Base-by-base conservation (phyloP, 1,284 basidiomycete genomes). In the Wolfiporia cocos region DNA sequence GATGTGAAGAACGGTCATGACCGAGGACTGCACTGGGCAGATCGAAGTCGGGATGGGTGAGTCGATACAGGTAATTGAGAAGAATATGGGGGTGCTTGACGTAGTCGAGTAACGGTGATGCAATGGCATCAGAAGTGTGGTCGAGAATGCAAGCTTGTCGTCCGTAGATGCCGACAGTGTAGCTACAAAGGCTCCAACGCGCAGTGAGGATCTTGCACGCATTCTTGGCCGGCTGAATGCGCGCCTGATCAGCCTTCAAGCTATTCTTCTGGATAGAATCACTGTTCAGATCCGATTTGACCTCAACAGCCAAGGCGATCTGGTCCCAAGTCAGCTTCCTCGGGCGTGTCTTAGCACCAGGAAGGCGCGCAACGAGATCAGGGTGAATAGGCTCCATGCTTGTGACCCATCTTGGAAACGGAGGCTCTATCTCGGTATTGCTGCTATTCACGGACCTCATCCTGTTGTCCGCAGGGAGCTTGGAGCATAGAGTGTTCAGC, bases 151-250 rank as follows among this genome's bases (percentile, higher is more conserved):
- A 43, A 3, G 40, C 26, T 11, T 28, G 39, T 4, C 36, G 20
- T 15, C 43, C 47, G 19, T 49, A 51, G 36, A 51, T 20, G 2
- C 50, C 50, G 21, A 51, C 34, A 10, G 41, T 39, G 17, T 46
- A 51, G 3, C 39, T 30, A 12, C 30, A 43, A 21, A 51, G 45
- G 39, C 46, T 34, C 1, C 41, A 42, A n/a, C 49, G 43, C 1
- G 50, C 41, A 4, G 46, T 28, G 21, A 52, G 7, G 2, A 49
- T 37, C 18, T 38, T 48, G 3, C 44, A 26, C 4, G 46, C 50
- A 29, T 34, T 46, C 29, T 39, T 40, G 1, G 44, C 36, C n/a
- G n/a, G n/a, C 26, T 46, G 46, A 19, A 40, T 17, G 21, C 18
- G 35, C 6, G 7, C 15, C 15, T 33, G 7, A 6, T 10, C 6